Conservation (phyloP, 1,139 yeast species). For the Candida freyschussii region DNA sequence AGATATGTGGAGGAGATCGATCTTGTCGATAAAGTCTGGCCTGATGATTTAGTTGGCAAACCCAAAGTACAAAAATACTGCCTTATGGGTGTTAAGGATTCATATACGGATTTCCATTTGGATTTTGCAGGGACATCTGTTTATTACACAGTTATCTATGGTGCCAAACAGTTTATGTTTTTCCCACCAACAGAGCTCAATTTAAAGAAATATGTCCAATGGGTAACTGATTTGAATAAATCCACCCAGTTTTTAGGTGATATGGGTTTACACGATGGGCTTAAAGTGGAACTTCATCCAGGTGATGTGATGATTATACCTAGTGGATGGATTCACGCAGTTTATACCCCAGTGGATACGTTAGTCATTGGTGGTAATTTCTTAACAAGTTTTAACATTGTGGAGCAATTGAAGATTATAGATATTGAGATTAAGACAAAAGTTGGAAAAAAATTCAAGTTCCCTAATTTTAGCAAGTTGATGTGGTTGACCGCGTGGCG, state of each 20-base stretch:
- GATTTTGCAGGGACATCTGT: constrained; percentile 94
- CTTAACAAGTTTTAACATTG: constrained; percentile 58
- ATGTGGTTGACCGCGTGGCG: constrained; percentile 46
- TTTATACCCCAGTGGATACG: constrained; percentile 76
- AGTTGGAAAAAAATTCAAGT: constrained; percentile 72
- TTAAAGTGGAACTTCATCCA: constrained; percentile 54
- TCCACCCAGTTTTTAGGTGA: constrained; percentile 55
- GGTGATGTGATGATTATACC: constrained; percentile 85
- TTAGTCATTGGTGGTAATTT: constrained; percentile 87
- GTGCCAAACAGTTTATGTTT: constrained; percentile 69
- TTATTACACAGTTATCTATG: constrained; percentile 74
- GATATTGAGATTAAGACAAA: constrained; percentile 61
- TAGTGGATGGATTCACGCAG: constrained; percentile 93
- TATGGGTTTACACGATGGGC: constrained; percentile 39
- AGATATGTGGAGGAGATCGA: constrained; percentile 61
- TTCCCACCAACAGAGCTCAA: constrained; percentile 71
- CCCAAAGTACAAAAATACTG: constrained; percentile 83
- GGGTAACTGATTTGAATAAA: constrained; percentile 67
- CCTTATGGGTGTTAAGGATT: constrained; percentile 75
- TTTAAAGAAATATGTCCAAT: constrained; percentile 53
- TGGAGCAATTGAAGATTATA: constrained; percentile 56
- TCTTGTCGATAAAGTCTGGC: constrained; percentile 67
- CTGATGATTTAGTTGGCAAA: constrained; percentile 24
- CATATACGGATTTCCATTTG: constrained; percentile 85
- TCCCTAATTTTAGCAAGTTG: constrained; percentile 70